phyloP scores from a whole-genome alignment of 805 yeast species.

The Wickerhamomyces silvicola region DNA sequence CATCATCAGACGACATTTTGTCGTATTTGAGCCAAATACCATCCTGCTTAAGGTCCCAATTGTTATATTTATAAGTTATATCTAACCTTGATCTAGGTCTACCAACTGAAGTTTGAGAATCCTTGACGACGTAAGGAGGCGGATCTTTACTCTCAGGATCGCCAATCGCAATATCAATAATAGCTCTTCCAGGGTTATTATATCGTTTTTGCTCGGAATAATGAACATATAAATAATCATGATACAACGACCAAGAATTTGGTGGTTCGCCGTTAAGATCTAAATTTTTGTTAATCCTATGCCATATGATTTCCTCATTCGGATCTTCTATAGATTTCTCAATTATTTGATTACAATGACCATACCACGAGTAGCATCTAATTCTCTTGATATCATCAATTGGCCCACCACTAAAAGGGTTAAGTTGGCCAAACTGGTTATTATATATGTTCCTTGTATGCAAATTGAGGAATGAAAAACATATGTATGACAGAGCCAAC shows the following conservation, averaged over 20 bases:
- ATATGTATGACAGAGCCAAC: constrained; percentile 6
- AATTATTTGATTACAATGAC: constrained; percentile 21
- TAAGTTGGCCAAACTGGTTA: constrained; percentile 9
- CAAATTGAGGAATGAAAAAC: constrained; percentile 11
- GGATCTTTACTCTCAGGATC: constrained; percentile 26
- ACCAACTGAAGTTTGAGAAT: constrained; percentile 25
- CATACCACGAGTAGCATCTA: constrained; percentile 26
- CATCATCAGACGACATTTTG: constrained; percentile 22
- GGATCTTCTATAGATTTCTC: constrained; percentile 6
- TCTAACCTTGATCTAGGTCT: constrained; percentile 22
- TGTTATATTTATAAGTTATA: constrained; percentile 13
- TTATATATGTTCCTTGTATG: constrained; percentile 17
- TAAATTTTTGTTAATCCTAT: constrained; percentile 18
- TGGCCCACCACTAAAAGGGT: constrained; percentile 24
- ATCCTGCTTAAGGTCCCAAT: constrained; percentile 39
- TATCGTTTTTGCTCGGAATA: constrained; percentile 6
- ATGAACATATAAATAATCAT: constrained; percentile 24
- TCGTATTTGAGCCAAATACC: constrained; percentile 58
- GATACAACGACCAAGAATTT: constrained; percentile 14
- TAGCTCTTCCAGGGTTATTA: constrained; percentile 21
- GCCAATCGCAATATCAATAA: constrained; percentile 40
- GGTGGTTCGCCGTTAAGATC: constrained; percentile 16
- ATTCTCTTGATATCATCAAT: constrained; percentile 25
- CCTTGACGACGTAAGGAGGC: constrained; percentile 31
- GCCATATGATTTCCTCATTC: constrained; percentile 17